These are phyloP conservation scores for Phaeosphaeria sp. DNA, from an alignment of 2,329 filamentous ascomycete genomes.

Conservation along the genomic window DNA sequence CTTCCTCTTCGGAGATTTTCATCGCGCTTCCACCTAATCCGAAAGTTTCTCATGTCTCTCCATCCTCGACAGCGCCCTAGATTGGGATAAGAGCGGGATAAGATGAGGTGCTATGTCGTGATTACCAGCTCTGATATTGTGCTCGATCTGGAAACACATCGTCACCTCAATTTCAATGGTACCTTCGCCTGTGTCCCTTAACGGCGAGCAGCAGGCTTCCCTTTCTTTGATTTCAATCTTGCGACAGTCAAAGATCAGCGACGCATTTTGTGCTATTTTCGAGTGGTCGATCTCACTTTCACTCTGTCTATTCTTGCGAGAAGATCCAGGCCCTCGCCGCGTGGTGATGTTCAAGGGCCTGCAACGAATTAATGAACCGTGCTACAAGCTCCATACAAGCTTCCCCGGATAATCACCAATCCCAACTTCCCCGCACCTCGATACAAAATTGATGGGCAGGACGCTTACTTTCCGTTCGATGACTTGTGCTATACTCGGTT, in stretches of 20 bases:
- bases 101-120: slow-evolving; percentile 10
- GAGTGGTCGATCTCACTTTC: background rate
- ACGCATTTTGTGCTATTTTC: background rate
- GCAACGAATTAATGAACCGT: slow-evolving; percentile 8
- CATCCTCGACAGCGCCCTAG: background rate
- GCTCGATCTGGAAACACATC: background rate
- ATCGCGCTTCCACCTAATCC: background rate
- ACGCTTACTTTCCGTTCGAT: slow-evolving; percentile 16
- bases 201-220: background rate
- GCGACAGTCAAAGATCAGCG: background rate
- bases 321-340: background rate
- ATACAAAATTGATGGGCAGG: slow-evolving; percentile 20
- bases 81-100: no score
- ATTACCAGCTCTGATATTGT: background rate
- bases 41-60: background rate
- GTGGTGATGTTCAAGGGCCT: slow-evolving; percentile 2
- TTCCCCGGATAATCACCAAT: slow-evolving; percentile 21
- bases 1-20: background rate
- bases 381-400: background rate
- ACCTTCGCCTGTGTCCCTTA: background rate
- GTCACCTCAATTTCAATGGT: background rate
- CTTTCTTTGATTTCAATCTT: background rate
- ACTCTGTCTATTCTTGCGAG: background rate
- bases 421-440: slow-evolving; percentile 17
- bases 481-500: slow-evolving; percentile 20